These are phyloP conservation scores for Prunus campanulata DNA, from an alignment of 306 rosid species.

Conservation along the genomic window DNA sequence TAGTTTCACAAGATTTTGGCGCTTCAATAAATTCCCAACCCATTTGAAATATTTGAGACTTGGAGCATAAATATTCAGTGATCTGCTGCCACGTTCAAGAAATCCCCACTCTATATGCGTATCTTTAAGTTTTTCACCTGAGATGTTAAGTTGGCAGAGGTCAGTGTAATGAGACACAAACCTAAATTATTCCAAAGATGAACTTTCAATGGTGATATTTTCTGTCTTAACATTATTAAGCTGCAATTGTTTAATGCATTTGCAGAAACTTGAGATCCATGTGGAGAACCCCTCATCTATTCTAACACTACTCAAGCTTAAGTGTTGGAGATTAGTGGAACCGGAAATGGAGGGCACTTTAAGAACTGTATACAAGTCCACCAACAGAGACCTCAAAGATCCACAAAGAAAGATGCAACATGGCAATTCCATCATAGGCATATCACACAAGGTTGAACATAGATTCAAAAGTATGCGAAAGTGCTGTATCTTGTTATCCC, in stretches of 20 bases:
- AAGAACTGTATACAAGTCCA: neutral
- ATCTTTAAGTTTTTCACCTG: neutral
- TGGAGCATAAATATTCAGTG: neutral
- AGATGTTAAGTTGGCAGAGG: neutral
- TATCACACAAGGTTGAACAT: neutral
- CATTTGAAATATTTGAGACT: neutral
- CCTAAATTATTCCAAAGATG: neutral
- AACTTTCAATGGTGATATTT: neutral
- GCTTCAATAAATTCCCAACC: neutral
- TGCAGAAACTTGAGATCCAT: slow-evolving; percentile 8
- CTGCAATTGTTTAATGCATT: slow-evolving; percentile 1
- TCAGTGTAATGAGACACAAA: neutral
- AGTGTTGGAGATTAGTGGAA: neutral
- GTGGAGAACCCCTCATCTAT: neutral
- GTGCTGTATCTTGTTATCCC: neutral
- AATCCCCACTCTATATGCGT: neutral
- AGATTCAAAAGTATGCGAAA: neutral
- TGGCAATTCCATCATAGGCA: neutral
- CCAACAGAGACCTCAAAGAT: slow-evolving; percentile 3
- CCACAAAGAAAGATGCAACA: neutral
- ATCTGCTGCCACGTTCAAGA: neutral
- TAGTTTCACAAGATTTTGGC: neutral
- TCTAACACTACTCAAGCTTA: neutral
- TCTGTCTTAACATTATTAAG: neutral
- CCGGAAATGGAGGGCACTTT: neutral